Percentiles rank a stretch among this genome's conserved stretches.
Evolutionary conservation across 768 basidiomycete species (phyloP).

Genomic region (Hebeloma cylindrosporum): DNA sequence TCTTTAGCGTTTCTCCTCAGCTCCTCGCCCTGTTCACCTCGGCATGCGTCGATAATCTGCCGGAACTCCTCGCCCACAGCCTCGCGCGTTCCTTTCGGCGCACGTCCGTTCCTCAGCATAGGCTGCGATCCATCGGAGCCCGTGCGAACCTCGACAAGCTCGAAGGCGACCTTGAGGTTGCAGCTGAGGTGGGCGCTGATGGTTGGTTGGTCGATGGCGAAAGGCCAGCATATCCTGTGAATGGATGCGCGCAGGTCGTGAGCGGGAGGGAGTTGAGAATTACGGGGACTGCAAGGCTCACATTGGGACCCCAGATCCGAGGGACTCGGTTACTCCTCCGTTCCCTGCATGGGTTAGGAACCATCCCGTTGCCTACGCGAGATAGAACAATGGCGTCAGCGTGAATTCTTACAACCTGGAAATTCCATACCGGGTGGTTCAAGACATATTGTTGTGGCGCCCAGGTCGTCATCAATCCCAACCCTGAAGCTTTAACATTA

Average conservation of each 20-base stretch:
- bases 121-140: background rate
- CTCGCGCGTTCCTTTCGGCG: background rate
- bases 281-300: background rate
- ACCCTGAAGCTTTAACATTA: background rate
- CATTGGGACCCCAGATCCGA: background rate
- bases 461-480: constrained; percentile 2
- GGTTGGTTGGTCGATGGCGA: constrained; percentile 3
- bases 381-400: background rate
- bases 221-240: background rate
- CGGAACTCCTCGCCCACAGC: background rate
- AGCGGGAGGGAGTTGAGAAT: background rate
- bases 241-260: background rate
- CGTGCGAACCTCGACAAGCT: no score
- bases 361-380: background rate
- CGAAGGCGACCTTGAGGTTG: background rate
- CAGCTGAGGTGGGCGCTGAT: background rate
- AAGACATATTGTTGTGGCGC: constrained; percentile 6
- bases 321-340: background rate
- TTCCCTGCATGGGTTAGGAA: background rate
- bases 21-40: background rate
- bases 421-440: constrained; percentile 1
- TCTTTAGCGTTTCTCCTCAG: background rate
- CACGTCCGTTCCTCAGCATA: background rate
- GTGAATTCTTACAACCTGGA: background rate
- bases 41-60: background rate